Base-by-base conservation (phyloP, 352 stramenopile genomes). In the Pseudoperonospora humuli region DNA sequence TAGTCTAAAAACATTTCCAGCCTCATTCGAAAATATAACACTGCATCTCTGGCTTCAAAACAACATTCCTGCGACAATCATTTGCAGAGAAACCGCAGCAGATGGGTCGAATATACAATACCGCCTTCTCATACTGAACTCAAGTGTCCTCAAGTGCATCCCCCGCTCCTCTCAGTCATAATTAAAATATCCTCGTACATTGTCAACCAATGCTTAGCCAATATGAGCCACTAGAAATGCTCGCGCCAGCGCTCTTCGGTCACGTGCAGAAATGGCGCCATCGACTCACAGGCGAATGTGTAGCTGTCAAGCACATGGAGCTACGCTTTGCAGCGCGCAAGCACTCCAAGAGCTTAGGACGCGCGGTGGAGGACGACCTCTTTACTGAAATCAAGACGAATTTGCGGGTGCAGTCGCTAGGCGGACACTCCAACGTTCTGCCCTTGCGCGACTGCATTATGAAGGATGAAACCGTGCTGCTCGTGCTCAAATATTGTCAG, bases 291-390 rank as follows among this genome's bases (percentile, higher is more conserved):
- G 60, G 64, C 33, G 70, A 86, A 36, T 49, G 64, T 38, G 75
- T 87, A 42, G 80, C 78, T 14, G 61, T 88, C 53, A 93, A 93
- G 67, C 76, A 70, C 61, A 79, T 93, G 62, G 75, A 90, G 34
- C 61, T 88, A 20, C 48, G 38, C 15, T 71, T 58, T 26, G 76
- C 75, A 1, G 67, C 71, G 21, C 54, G 56, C 23, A 64, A 67
- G 35, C 68, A 69, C 37, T 70, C 66, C 33, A 70, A 78, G 44
- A 67, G 66, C 45, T 69, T 69, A 6, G 52, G 70, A 32, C 57
- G 61, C 17, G 38, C 31, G 11, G 70, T 87, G 21, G 67, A 86
- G 3, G 80, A 93, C 28, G 75, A 93, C 49, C 49, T 84, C 2
- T 70, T 84, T 35, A 62, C 64, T 1, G 80, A 93, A 41, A 59